Conservation (phyloP, 2,329 filamentous ascomycete genomes). For the Trichoderma atroviride region DNA sequence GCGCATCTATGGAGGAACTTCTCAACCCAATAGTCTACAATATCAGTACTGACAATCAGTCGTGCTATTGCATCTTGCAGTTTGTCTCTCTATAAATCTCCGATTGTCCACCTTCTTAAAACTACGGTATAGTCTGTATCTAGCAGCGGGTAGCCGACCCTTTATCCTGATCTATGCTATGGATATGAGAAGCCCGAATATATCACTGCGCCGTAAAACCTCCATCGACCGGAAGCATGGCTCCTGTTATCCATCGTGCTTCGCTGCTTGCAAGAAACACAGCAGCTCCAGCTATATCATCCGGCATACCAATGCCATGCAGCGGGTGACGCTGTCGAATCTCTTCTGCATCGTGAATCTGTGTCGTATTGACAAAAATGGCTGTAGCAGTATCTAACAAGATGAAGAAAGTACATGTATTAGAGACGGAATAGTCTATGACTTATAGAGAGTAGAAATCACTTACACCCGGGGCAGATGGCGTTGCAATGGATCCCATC, state of each 20-base stretch:
- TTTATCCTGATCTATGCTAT: background rate
- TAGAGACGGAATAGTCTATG: background rate
- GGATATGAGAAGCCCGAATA: background rate
- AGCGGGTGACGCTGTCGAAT: constrained; percentile 32
- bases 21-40: no score
- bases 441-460: background rate
- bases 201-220: constrained; percentile 41
- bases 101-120: background rate
- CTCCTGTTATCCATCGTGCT: constrained; percentile 47
- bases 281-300: constrained; percentile 40
- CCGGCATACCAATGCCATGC: constrained; percentile 35
- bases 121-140: background rate
- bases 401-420: no score
- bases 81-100: background rate
- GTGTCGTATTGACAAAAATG: constrained; percentile 33
- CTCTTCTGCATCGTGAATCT: constrained; percentile 27
- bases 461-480: constrained; percentile 52
- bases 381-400: constrained; percentile 34
- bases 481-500: constrained; percentile 56
- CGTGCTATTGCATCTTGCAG: background rate
- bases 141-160: background rate
- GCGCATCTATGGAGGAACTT: no score
- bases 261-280: constrained; percentile 45
- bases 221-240: constrained; percentile 44
- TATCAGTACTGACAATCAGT: background rate